Conservation (phyloP, 768 basidiomycete genomes). For the Amanita inopinata region DNA sequence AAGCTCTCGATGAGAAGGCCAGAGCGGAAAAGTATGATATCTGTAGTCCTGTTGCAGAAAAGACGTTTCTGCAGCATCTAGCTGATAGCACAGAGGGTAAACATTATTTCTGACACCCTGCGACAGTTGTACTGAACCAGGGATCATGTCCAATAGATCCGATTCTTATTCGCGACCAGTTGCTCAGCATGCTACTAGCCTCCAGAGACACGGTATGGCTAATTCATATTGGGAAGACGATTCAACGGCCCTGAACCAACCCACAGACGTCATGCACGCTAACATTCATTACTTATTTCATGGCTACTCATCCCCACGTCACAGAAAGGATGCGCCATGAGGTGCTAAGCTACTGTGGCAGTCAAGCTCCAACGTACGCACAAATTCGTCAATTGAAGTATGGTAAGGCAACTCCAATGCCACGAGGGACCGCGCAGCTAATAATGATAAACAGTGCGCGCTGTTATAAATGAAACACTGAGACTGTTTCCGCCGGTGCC, state of each 20-base stretch:
- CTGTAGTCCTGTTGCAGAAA: slow-evolving; percentile 32
- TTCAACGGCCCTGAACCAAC: background rate
- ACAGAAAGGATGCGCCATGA: slow-evolving; percentile 45
- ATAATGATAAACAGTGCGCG: slow-evolving; percentile 40
- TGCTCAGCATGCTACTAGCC: slow-evolving; percentile 70
- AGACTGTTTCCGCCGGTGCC: slow-evolving; percentile 76
- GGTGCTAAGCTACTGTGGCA: slow-evolving; percentile 46
- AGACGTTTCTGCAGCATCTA: slow-evolving; percentile 60
- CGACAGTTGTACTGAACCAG: background rate
- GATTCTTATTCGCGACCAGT: slow-evolving; percentile 62
- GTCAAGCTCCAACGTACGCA: slow-evolving; percentile 37
- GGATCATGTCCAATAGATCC: slow-evolving; percentile 32
- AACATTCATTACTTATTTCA: slow-evolving; percentile 61
- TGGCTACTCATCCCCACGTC: slow-evolving; percentile 56
- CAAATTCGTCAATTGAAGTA: slow-evolving; percentile 54
- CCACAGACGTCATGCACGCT: slow-evolving; percentile 56
- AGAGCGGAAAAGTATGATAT: slow-evolving; percentile 28
- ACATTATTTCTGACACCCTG: slow-evolving; percentile 1
- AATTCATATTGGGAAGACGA: background rate
- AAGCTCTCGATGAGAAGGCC: slow-evolving; percentile 38
- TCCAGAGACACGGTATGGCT: slow-evolving; percentile 61
- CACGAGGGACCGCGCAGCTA: slow-evolving; percentile 4
- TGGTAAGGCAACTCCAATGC: slow-evolving; percentile 26
- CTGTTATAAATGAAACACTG: slow-evolving; percentile 72
- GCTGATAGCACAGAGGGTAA: slow-evolving; percentile 55